Percentiles rank a stretch among this genome's conserved stretches.
phyloP scores from a whole-genome alignment of 306 rosid genomes.

The Pterocarpus santalinus region DNA sequence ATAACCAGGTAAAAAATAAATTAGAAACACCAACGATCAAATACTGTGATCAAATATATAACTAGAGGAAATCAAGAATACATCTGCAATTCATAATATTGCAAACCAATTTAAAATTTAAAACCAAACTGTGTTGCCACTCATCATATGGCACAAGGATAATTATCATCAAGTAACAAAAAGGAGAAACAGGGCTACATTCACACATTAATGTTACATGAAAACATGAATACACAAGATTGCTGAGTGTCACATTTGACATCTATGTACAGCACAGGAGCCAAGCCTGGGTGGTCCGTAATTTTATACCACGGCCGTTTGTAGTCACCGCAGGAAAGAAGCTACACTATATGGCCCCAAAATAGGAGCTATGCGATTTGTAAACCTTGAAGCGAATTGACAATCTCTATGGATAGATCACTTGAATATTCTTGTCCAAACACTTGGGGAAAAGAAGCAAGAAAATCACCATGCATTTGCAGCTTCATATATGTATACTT shows the following conservation, averaged over 20 bases:
- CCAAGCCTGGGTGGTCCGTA: slow-evolving; percentile 66
- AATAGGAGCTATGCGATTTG: slow-evolving; percentile 57
- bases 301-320: slow-evolving; percentile 60
- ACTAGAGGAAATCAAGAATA: slow-evolving; percentile 38
- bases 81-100: slow-evolving; percentile 52
- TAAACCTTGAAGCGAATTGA: slow-evolving; percentile 53
- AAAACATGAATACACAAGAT: slow-evolving; percentile 68
- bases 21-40: slow-evolving; percentile 34
- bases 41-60: slow-evolving; percentile 44
- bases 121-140: slow-evolving; percentile 52
- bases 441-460: slow-evolving; percentile 45
- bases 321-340: slow-evolving; percentile 69
- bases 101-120: slow-evolving; percentile 40
- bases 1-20: slow-evolving; percentile 31
- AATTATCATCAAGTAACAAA: slow-evolving; percentile 54
- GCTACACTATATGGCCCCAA: slow-evolving; percentile 62
- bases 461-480: slow-evolving; percentile 55
- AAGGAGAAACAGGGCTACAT: slow-evolving; percentile 44
- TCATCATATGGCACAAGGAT: slow-evolving; percentile 53
- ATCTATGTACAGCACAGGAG: slow-evolving; percentile 79
- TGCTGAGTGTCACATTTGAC: slow-evolving; percentile 63
- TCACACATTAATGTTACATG: slow-evolving; percentile 70
- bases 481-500: slow-evolving; percentile 53
- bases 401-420: slow-evolving; percentile 52
- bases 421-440: slow-evolving; percentile 53